Conservation (phyloP, 2,329 filamentous ascomycete species). For the Aureobasidium sp. region DNA sequence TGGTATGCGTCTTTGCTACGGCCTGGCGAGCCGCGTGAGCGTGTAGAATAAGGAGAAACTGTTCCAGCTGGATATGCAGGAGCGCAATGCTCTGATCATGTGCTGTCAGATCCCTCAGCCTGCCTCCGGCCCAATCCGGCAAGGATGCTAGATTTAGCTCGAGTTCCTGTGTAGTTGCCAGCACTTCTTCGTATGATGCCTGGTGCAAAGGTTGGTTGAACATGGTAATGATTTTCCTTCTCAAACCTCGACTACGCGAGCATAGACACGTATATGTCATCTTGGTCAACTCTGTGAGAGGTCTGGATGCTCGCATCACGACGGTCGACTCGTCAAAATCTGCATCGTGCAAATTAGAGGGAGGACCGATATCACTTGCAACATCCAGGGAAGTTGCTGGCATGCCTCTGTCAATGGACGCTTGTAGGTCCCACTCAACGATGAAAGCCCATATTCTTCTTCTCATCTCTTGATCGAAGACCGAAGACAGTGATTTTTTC, state of each 20-base stretch:
- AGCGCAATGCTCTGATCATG: constrained; percentile 20
- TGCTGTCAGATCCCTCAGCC: background rate
- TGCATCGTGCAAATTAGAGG: constrained; percentile 46
- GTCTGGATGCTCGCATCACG: constrained; percentile 20
- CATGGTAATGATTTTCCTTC: constrained; percentile 24
- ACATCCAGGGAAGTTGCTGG: constrained; percentile 35
- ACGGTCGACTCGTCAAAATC: constrained; percentile 31
- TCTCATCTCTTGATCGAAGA: constrained; percentile 47
- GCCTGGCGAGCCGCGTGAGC: constrained; percentile 25
- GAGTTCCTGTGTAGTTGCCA: constrained; percentile 28
- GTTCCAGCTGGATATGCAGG: constrained; percentile 26
- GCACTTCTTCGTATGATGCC: constrained; percentile 26
- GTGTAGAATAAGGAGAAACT: constrained; percentile 27
- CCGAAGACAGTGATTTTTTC: constrained; percentile 26
- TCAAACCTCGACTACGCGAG: constrained; percentile 22
- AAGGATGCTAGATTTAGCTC: constrained; percentile 24
- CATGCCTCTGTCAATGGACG: constrained; percentile 49
- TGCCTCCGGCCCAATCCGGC: constrained; percentile 21
- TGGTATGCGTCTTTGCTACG: constrained; percentile 21
- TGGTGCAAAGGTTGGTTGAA: constrained; percentile 27
- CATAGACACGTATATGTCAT: constrained; percentile 23
- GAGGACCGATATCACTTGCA: constrained; percentile 44
- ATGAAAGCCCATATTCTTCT: constrained; percentile 52
- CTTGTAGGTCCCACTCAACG: constrained; percentile 50
- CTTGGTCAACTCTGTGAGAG: constrained; percentile 22